Percentiles rank a stretch among this genome's conserved stretches.
phyloP scores from a whole-genome alignment of 2,329 filamentous ascomycete species.

The Rhynchosporium agropyri region DNA sequence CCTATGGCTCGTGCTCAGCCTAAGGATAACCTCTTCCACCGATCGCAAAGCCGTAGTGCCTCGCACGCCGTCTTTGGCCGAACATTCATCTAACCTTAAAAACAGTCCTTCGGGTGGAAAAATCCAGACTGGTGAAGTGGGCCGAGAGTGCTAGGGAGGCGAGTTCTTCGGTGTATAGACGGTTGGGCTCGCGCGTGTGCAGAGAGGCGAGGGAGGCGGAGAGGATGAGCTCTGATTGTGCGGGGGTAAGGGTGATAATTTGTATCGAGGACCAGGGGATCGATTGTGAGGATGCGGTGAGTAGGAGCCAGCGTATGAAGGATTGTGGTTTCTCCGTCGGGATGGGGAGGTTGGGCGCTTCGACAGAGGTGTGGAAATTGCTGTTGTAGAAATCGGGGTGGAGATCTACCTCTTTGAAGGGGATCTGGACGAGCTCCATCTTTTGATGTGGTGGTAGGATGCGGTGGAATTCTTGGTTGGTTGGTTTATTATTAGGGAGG shows the following conservation, averaged over 20 bases:
- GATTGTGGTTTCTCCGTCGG: conserved; percentile 44
- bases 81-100: conserved; percentile 48
- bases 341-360: conserved; percentile 38
- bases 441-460: background rate
- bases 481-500: background rate
- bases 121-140: conserved; percentile 34
- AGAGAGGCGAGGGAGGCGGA: conserved; percentile 42
- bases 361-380: conserved; percentile 42
- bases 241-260: conserved; percentile 38
- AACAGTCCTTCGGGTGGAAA: conserved; percentile 47
- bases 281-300: conserved; percentile 45
- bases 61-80: conserved; percentile 47
- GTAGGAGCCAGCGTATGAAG: conserved; percentile 48
- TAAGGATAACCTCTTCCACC: conserved; percentile 43
- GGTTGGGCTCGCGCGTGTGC: conserved; percentile 40
- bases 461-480: background rate
- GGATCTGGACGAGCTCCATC: conserved; percentile 13
- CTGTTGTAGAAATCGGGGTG: conserved; percentile 43
- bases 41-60: conserved; percentile 30
- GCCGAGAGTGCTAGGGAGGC: conserved; percentile 37
- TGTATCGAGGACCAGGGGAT: conserved; percentile 39
- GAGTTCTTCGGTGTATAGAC: conserved; percentile 43
- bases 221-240: conserved; percentile 42
- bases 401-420: background rate
- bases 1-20: conserved; percentile 46